phyloP scores from a whole-genome alignment of 495 filamentous ascomycete species.

The Xylaria castorea region DNA sequence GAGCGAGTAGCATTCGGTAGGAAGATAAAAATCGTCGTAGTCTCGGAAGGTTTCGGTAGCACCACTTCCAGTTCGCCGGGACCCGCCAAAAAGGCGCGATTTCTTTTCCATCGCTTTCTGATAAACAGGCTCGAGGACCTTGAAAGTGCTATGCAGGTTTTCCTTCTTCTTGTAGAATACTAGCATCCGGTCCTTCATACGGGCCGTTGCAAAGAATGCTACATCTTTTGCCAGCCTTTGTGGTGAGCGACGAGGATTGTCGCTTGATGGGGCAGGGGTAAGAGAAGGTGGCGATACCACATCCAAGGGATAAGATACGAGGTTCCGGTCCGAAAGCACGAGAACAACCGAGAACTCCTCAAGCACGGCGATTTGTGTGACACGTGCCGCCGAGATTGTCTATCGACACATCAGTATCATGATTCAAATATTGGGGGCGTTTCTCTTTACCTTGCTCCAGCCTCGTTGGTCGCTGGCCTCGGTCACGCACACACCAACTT shows the following conservation, averaged over 20 bases:
- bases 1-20: constrained; percentile 91
- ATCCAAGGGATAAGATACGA: constrained; percentile 95
- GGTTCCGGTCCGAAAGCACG: constrained; percentile 85
- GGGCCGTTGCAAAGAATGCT: constrained; percentile 91
- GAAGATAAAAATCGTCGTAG: constrained; percentile 98
- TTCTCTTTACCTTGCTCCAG: constrained; percentile 75
- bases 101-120: constrained; percentile 84
- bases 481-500: constrained; percentile 89
- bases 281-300: constrained; percentile 79
- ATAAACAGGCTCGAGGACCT: constrained; percentile 93
- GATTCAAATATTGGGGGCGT: constrained; percentile 20
- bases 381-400: constrained; percentile 74
- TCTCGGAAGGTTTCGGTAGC: constrained; percentile 96
- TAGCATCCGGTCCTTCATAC: constrained; percentile 94
- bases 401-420: constrained; percentile 41
- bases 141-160: constrained; percentile 89
- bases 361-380: constrained; percentile 92
- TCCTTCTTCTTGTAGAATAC: constrained; percentile 98
- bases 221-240: constrained; percentile 95
- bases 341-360: constrained; percentile 95
- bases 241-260: constrained; percentile 75
- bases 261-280: constrained; percentile 63
- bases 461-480: constrained; percentile 85
- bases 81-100: constrained; percentile 68
- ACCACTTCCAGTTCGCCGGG: constrained; percentile 58